Conservation (phyloP, 2,329 filamentous ascomycete genomes). For the Cadophora sp. region DNA sequence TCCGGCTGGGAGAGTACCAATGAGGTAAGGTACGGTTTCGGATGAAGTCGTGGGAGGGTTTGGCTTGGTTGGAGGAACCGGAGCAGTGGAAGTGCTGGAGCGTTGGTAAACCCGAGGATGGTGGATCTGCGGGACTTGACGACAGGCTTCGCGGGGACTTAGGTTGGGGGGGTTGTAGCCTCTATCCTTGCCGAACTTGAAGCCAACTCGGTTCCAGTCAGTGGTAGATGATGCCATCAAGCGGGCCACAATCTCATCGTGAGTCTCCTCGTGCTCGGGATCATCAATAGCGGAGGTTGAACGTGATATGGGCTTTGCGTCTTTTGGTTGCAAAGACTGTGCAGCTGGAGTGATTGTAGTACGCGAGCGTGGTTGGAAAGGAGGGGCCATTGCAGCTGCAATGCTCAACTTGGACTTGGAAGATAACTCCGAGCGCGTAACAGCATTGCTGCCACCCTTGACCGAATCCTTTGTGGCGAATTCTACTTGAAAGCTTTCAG, state of each 20-base stretch:
- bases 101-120: conserved; percentile 26
- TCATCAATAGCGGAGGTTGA: conserved; percentile 7
- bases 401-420: conserved; percentile 42
- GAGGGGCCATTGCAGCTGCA: conserved; percentile 45
- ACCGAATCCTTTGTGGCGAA: neutral
- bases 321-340: conserved; percentile 12
- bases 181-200: conserved; percentile 23
- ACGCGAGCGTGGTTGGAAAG: conserved; percentile 45
- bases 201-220: conserved; percentile 33
- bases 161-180: conserved; percentile 24
- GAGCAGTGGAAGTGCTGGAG: conserved; percentile 33
- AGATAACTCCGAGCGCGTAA: conserved; percentile 22
- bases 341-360: conserved; percentile 4
- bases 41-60: conserved; percentile 6
- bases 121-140: conserved; percentile 5
- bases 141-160: conserved; percentile 28
- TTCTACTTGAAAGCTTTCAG: neutral
- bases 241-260: conserved; percentile 35
- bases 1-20: conserved; percentile 58
- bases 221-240: conserved; percentile 34
- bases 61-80: neutral
- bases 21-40: conserved; percentile 56
- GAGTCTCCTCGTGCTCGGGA: conserved; percentile 24
- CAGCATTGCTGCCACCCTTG: neutral
- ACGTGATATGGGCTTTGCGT: neutral